phyloP scores from a whole-genome alignment of 352 stramenopile species.

The Phytopythium chamaehyphon region DNA sequence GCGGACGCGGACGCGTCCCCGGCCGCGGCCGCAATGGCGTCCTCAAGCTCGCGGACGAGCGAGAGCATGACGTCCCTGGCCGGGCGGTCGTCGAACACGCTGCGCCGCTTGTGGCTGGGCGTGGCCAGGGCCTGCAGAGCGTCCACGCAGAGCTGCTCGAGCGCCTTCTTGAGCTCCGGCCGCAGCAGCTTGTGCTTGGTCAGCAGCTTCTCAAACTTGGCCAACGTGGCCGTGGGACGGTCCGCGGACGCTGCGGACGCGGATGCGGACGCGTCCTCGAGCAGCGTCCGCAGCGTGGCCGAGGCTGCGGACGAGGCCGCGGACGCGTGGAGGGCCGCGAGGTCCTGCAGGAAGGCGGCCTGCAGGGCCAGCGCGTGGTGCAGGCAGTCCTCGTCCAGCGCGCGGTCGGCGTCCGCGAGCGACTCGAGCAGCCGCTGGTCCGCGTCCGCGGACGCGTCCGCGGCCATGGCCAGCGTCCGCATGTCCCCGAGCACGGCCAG shows the following conservation, averaged over 20 bases:
- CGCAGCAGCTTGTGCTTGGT: constrained; percentile 53
- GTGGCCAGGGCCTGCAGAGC: constrained; percentile 53
- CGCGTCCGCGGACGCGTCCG: constrained; percentile 18
- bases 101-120: constrained; percentile 5
- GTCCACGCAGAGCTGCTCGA: constrained; percentile 60
- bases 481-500: constrained; percentile 42
- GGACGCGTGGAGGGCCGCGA: constrained; percentile 43
- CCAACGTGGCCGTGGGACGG: constrained; percentile 35
- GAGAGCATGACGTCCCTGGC: constrained; percentile 66
- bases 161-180: constrained; percentile 51
- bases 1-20: no score
- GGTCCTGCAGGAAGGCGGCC: constrained; percentile 44
- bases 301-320: constrained; percentile 20
- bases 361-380: constrained; percentile 59
- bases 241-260: constrained; percentile 25
- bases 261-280: constrained; percentile 23
- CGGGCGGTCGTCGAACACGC: constrained; percentile 49
- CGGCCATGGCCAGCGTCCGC: constrained; percentile 31
- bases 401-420: constrained; percentile 38
- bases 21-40: constrained; percentile 38
- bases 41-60: constrained; percentile 58
- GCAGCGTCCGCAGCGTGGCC: constrained; percentile 29
- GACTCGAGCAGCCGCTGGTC: constrained; percentile 49
- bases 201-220: constrained; percentile 72
- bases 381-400: constrained; percentile 57